Evolutionary conservation across 2,329 filamentous ascomycete species (phyloP), one percentile per base, ranked within the genome.

Genomic region (Diaporthe sp.): DNA sequence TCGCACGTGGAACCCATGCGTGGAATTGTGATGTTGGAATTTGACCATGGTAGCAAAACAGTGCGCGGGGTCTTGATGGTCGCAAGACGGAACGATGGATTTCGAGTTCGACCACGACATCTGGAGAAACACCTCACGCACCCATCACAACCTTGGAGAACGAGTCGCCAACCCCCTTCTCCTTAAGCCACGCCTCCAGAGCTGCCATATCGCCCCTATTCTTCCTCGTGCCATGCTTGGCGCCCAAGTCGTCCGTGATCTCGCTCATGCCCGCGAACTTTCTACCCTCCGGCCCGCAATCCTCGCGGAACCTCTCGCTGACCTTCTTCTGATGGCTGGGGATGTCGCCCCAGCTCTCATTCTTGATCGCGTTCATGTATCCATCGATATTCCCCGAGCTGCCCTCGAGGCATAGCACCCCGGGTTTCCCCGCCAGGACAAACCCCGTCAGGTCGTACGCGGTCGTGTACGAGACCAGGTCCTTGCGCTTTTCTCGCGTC

Each of bases 361-460:
- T 92, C 82, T 91, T 91, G 82, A 92, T 92, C 74, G 89, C 91
- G 39, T 85, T 88, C 90, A 92, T 92, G 78, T 91, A 92, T 13
- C 86, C 87, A 74, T 92, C 90, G 2, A 92, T 86, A 37, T 84
- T 80, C 10, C 78, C 67, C 0, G 88, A 87, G 0, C 72, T 80
- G 12, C 89, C 89, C 79, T 90, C 89, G 0, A 90, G 82, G 71
- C 88, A 90, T 3, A 90, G 77, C 1, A 87, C 82, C 2, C 90
- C 90, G 0, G 90, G 90, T 76, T 92, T 92, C 0, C 90, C 90
- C 0, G 90, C 90, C 22, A 90, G 83, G 4, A 92, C 86, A 78
- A 92, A 92, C 0, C 90, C 90, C 0, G 90, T 91, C 0, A 92
- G 84, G 3, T 79, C 82, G 79, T 91, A 90, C 0, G 79, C 78